Evolutionary conservation across 106 monocot genomes (phyloP).

Genomic region (Dendrobium huoshanense): DNA sequence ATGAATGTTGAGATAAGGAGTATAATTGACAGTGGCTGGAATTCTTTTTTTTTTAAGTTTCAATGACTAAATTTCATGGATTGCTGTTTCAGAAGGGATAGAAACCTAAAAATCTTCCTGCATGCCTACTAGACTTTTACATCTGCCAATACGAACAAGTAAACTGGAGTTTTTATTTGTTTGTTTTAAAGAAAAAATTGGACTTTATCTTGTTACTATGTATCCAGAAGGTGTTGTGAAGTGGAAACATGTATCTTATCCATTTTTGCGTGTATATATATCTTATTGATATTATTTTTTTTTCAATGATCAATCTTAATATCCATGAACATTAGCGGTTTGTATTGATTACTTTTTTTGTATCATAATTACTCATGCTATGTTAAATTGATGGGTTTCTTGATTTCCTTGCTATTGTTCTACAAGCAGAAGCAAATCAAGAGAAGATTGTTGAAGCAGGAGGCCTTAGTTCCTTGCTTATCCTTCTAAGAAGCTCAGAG

Average conservation of each 20-base stretch:
- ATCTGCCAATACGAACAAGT: neutral
- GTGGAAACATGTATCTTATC: neutral
- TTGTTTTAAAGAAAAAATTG: too few species aligned
- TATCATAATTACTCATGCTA: neutral
- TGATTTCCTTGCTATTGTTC: neutral
- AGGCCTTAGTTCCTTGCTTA: conserved; percentile 80
- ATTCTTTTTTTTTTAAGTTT: neutral
- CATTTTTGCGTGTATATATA: neutral
- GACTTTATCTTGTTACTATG: neutral
- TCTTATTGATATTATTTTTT: neutral
- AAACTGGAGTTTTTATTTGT: neutral
- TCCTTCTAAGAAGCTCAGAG: conserved; percentile 84
- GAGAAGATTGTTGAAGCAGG: conserved; percentile 99
- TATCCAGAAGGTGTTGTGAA: neutral
- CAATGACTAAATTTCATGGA: neutral
- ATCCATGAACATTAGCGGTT: neutral
- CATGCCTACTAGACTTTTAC: neutral
- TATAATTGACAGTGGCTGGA: neutral
- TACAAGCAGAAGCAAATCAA: conserved; percentile 91
- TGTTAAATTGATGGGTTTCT: neutral
- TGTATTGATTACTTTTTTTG: neutral
- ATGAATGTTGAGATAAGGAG: neutral
- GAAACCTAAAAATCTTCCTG: neutral
- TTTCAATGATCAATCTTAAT: neutral
- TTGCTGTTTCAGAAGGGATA: neutral